Conservation (phyloP, 768 basidiomycete genomes). For the Auriculariales sp. region DNA sequence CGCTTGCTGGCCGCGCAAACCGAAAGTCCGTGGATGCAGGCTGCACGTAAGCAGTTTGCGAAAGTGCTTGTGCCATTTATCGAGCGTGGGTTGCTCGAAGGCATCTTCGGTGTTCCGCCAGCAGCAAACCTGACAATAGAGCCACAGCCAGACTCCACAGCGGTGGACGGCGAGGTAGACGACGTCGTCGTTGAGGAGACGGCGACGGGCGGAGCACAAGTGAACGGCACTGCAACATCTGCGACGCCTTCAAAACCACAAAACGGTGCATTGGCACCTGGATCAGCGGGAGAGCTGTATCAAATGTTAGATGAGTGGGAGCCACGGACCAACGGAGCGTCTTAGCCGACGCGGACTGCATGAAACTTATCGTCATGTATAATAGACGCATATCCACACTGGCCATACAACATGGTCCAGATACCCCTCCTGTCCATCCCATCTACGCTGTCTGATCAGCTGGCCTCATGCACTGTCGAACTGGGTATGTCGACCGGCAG, state of each 20-base stretch:
- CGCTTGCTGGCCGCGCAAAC: constrained; percentile 14
- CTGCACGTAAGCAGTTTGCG: constrained; percentile 43
- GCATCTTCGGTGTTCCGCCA: constrained; percentile 41
- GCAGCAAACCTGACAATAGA: not conserved
- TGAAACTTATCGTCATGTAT: no score
- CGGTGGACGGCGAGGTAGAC: not conserved
- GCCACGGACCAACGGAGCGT: no score
- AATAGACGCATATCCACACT: no score
- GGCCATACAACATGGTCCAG: no score
- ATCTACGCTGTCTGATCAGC: no score
- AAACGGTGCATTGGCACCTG: not conserved
- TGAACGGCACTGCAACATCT: no score
- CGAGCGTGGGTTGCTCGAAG: constrained; percentile 52
- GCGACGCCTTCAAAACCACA: no score
- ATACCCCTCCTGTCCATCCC: no score
- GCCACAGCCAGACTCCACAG: no score
- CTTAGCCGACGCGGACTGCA: no score
- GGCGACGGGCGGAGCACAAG: no score
- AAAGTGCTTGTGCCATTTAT: constrained; percentile 56
- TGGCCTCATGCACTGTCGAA: constrained; percentile 1
- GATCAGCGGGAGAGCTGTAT: not conserved
- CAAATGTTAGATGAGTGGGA: no score
- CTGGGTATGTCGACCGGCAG: constrained; percentile 18
- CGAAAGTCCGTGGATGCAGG: constrained; percentile 22
- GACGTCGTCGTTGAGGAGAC: not conserved